Conservation (phyloP, 129 eudicot genomes). For the Dittrichia graveolens region DNA sequence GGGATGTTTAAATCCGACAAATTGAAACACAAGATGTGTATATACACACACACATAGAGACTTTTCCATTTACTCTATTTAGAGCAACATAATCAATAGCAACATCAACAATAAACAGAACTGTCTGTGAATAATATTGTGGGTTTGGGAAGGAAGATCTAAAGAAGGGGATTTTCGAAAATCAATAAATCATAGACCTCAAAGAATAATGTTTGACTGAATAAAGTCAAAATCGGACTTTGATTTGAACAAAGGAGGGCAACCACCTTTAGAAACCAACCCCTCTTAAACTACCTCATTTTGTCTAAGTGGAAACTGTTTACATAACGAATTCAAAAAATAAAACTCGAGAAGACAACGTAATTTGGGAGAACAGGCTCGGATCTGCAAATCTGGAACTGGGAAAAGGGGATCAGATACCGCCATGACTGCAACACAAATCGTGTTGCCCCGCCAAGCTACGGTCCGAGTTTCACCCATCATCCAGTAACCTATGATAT, state of each 20-base stretch:
- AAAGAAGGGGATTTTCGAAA: too few relatives aligned
- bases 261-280: constrained; percentile 21
- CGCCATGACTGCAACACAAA: constrained; percentile 27
- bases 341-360: not conserved
- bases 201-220: not conserved
- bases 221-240: constrained; percentile 10
- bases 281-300: not conserved
- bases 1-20: too few relatives aligned
- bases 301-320: not conserved
- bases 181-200: too few relatives aligned
- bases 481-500: constrained; percentile 15
- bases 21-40: too few relatives aligned
- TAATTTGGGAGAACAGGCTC: not conserved
- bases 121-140: too few relatives aligned
- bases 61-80: too few relatives aligned
- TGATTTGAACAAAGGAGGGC: not conserved
- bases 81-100: too few relatives aligned
- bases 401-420: constrained; percentile 14
- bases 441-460: constrained; percentile 35
- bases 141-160: too few relatives aligned
- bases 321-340: too few relatives aligned
- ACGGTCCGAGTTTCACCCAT: constrained; percentile 18
- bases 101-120: too few relatives aligned
- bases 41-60: too few relatives aligned
- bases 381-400: constrained; percentile 5